Evolutionary conservation across 805 yeast species (phyloP).

Genomic region (Diddensiella santjacobensis): DNA sequence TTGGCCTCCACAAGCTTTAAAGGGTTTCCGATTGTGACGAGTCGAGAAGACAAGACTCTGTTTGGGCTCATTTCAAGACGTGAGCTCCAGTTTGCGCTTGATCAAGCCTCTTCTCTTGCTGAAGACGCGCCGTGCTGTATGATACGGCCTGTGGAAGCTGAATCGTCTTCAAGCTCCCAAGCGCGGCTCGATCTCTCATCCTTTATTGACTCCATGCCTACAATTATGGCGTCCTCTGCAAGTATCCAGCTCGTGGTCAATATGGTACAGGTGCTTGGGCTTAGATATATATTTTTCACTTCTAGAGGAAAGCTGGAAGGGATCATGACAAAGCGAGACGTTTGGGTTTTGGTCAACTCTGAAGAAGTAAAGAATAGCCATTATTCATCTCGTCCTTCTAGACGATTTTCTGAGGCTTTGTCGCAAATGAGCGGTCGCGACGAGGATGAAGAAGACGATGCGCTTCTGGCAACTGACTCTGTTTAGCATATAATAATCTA

Average conservation of each 20-base stretch:
- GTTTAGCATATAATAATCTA: not conserved
- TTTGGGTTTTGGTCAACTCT: constrained; percentile 25
- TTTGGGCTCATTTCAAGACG: constrained; percentile 43
- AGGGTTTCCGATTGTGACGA: constrained; percentile 47
- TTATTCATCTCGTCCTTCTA: not conserved
- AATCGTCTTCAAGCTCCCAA: constrained; percentile 15
- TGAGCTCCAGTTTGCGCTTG: constrained; percentile 35
- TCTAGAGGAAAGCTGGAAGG: constrained; percentile 35
- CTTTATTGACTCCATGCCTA: constrained; percentile 28
- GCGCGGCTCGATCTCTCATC: constrained; percentile 14
- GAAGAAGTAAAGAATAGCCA: not conserved
- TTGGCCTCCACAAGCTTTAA: constrained; percentile 23
- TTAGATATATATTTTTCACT: constrained; percentile 34
- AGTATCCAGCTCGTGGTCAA: constrained; percentile 37
- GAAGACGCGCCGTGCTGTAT: not conserved
- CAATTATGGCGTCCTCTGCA: constrained; percentile 32
- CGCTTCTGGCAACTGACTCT: not conserved
- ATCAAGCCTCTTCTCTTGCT: not conserved
- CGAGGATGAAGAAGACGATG: not conserved
- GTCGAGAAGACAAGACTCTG: constrained; percentile 33
- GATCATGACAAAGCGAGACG: constrained; percentile 36
- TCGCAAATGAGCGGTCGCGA: not conserved
- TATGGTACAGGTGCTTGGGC: constrained; percentile 39
- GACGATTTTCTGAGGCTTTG: not conserved
- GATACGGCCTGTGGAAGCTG: constrained; percentile 16